These are phyloP conservation scores for Psilocybe tampanensis DNA, from an alignment of 768 basidiomycete genomes.

Conservation along the genomic window DNA sequence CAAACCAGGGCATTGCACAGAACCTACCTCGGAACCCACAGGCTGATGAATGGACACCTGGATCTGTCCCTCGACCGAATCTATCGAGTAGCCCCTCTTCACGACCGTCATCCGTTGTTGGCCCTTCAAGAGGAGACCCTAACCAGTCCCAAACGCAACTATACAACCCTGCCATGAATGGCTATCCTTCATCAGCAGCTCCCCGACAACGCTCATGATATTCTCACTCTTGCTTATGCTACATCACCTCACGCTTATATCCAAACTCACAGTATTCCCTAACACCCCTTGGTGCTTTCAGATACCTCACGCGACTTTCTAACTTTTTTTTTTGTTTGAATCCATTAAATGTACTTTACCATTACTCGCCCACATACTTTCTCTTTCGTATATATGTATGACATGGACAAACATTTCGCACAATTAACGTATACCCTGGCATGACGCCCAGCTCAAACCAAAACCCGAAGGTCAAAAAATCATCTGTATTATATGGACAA, in stretches of 20 bases:
- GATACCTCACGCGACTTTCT: constrained; percentile 22
- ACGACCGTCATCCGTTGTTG: constrained; percentile 55
- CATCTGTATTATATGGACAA: neutral
- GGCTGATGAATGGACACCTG: constrained; percentile 47
- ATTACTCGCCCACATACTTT: constrained; percentile 28
- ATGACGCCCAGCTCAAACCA: constrained; percentile 19
- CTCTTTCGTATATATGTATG: constrained; percentile 43
- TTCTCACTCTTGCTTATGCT: constrained; percentile 16
- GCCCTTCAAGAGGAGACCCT: constrained; percentile 32
- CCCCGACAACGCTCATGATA: constrained; percentile 52
- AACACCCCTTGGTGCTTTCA: constrained; percentile 22
- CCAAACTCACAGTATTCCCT: constrained; percentile 21
- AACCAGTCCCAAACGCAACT: constrained; percentile 36
- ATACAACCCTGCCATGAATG: constrained; percentile 44
- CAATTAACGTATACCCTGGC: constrained; percentile 59
- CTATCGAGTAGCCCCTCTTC: constrained; percentile 40
- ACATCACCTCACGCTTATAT: constrained; percentile 13
- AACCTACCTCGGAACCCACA: constrained; percentile 32
- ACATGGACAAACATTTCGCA: constrained; percentile 65
- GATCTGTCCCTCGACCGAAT: constrained; percentile 41
- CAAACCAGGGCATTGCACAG: constrained; percentile 52
- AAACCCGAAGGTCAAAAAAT: constrained; percentile 1
- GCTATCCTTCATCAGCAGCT: constrained; percentile 43
- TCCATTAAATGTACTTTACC: constrained; percentile 65
- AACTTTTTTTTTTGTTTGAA: constrained; percentile 23